Evolutionary conservation across 2,329 filamentous ascomycete genomes (phyloP), one percentile per base, ranked within the genome.

Genomic region (Hortaea sp.): DNA sequence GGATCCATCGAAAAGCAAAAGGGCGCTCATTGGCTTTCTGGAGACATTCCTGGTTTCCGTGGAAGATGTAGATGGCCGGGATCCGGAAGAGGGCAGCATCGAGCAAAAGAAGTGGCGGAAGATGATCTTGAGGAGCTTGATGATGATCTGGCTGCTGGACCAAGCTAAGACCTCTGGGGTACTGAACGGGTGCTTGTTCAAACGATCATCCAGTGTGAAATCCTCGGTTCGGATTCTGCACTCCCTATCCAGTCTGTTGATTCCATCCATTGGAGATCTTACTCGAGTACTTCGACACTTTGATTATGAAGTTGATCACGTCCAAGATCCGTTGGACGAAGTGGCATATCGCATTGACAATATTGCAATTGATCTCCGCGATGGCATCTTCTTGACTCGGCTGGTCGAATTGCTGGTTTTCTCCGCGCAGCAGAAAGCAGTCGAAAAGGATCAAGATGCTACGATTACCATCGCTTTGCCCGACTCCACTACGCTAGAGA

Each of bases 111-210:
- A 53, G 29, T 79, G 78, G 68, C 70, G 72, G 48, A 75, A 75
- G 42, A 80, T 74, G 3, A 64, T 77, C 9, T 64, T 79, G 37
- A 72, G 77, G 31, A 78, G 76, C 53, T 64, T 81, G 39, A 75
- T 81, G 74, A 69, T 82, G 2, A 66, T 82, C 42, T 66, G 74
- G 45, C 66, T 83, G 11, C 67, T 84, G 9, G 79, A 84, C 53
- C 71, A 72, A 48, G 71, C 68, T 7, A 78, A 75, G 55, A 54
- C 47, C 5, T 55, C 60, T 12, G 63, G 66, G 4, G 45, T 61
- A 40, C 42, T 71, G 9, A 11, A 45, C 1, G 56, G 65, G 27
- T 71, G 69, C 49, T 66, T 81, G 2, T 81, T 81, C 58, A 69
- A 71, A 37, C 49, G 64, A 1, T 66, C 66, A 1, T 79, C 79